Percentiles rank a stretch among this genome's conserved stretches.
Conservation (phyloP, 2,329 filamentous ascomycete genomes). For the Beauveria bassiana region DNA sequence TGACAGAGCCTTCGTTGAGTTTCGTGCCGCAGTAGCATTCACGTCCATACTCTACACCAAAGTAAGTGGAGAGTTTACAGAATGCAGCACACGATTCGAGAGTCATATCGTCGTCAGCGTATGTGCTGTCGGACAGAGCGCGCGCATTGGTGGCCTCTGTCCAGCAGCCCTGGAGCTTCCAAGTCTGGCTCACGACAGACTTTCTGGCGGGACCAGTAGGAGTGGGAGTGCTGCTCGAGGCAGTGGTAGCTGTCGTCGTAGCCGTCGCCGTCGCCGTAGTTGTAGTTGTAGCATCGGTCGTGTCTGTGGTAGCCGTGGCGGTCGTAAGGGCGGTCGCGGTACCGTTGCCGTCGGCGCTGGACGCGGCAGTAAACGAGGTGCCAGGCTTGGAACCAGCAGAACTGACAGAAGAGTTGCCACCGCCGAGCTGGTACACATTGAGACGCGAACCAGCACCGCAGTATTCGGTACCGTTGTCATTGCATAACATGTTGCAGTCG, state of each 20-base stretch:
- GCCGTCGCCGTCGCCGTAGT: constrained; percentile 15
- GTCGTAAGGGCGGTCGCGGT: neutral
- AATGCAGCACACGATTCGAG: constrained; percentile 26
- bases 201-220: constrained; percentile 21
- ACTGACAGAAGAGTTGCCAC: neutral
- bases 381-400: constrained; percentile 16
- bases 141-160: constrained; percentile 25
- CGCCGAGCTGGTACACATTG: constrained; percentile 26
- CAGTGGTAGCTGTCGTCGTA: constrained; percentile 5
- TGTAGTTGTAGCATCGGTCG: constrained; percentile 13
- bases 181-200: constrained; percentile 18
- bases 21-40: constrained; percentile 33
- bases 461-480: constrained; percentile 28
- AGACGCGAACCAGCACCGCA: constrained; percentile 28
- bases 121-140: constrained; percentile 22
- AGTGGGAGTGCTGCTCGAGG: constrained; percentile 14
- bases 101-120: constrained; percentile 27
- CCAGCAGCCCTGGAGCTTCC: constrained; percentile 29
- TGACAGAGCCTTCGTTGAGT: constrained; percentile 20
- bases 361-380: constrained; percentile 24
- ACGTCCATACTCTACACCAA: constrained; percentile 27
- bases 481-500: constrained; percentile 29
- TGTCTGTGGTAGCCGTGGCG: neutral
- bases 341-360: neutral
- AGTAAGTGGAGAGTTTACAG: constrained; percentile 24